These are phyloP conservation scores for Ustilago cynodontis DNA, from an alignment of 1,284 basidiomycete species.

Conservation along the genomic window DNA sequence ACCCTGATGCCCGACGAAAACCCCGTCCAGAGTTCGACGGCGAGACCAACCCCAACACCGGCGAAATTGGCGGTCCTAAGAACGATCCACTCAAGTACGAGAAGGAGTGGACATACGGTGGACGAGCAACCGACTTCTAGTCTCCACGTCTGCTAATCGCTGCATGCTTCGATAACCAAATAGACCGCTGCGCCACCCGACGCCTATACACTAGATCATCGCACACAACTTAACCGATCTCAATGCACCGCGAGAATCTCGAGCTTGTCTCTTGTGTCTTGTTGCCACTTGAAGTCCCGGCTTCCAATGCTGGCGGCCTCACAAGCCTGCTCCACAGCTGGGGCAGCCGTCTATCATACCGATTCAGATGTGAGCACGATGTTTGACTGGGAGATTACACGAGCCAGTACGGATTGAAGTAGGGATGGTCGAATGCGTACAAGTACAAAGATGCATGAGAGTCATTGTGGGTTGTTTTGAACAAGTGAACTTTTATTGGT, in stretches of 20 bases:
- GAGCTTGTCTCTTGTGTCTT: neutral
- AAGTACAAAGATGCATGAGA: conserved; percentile 32
- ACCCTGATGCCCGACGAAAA: conserved; percentile 70
- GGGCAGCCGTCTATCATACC: neutral
- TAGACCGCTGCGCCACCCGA: neutral
- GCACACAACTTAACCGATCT: neutral
- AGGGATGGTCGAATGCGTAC: conserved; percentile 20
- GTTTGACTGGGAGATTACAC: neutral
- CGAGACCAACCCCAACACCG: conserved; percentile 74
- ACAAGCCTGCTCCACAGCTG: neutral
- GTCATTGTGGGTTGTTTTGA: neutral
- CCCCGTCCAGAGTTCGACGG: conserved; percentile 73
- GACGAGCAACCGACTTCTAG: conserved; percentile 67
- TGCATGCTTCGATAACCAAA: neutral
- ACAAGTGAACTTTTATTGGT: neutral
- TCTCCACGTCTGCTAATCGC: neutral
- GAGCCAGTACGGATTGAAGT: neutral
- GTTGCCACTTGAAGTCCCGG: too few species aligned
- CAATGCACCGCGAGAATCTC: neutral
- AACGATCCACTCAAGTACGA: conserved; percentile 73
- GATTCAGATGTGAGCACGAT: neutral
- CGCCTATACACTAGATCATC: conserved; percentile 7
- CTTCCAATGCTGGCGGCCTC: neutral
- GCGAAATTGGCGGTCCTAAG: conserved; percentile 75
- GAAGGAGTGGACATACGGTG: conserved; percentile 69